Base-by-base conservation (phyloP, 2,329 filamentous ascomycete genomes). In the Penicillium crustosum region DNA sequence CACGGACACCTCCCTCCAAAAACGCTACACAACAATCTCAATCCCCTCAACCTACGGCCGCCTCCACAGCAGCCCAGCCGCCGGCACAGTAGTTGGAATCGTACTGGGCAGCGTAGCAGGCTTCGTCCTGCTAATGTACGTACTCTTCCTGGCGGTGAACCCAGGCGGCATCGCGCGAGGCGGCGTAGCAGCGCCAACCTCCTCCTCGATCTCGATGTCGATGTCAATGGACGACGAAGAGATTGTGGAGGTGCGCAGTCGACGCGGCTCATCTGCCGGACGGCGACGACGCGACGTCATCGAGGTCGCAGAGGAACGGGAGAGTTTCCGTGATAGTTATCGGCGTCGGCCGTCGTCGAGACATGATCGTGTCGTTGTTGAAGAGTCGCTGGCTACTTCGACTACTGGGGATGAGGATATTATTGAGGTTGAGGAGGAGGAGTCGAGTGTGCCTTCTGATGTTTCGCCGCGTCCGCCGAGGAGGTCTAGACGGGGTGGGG, bases 11-110 rank as follows among this genome's bases (percentile, higher is more conserved):
- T 27, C 55, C 42, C 58, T 64, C 41, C 49, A 67, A 60, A 64
- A 61, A 36, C 66, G 67, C 45, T 69, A 69, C 59, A 64, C 63
- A 54, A 73, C 75, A 51, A 63, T 77, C 63, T 77, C 84, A 60
- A 86, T 89, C 64, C 85, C 86, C 1, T 81, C 83, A 27, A 84
- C 84, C 64, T 89, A 89, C 73, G 78, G 80, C 45, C 77, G 78
- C 52, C 75, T 84, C 35, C 73, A 82, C 68, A 66, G 74, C 27
- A 81, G 83, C 6, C 84, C 84, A 0, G 47, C 78, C 0, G 81
- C 85, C 0, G 85, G 83, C 53, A 80, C 81, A 39, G 81, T 88
- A 1, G 84, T 80, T 10, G 86, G 86, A 54, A 87, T 88, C 57
- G 81, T 77, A 61, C 70, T 83, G 67, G 63, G 79, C 71, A 66